Base-by-base conservation (phyloP, 768 basidiomycete genomes). In the Clitopilus passeckerianus region DNA sequence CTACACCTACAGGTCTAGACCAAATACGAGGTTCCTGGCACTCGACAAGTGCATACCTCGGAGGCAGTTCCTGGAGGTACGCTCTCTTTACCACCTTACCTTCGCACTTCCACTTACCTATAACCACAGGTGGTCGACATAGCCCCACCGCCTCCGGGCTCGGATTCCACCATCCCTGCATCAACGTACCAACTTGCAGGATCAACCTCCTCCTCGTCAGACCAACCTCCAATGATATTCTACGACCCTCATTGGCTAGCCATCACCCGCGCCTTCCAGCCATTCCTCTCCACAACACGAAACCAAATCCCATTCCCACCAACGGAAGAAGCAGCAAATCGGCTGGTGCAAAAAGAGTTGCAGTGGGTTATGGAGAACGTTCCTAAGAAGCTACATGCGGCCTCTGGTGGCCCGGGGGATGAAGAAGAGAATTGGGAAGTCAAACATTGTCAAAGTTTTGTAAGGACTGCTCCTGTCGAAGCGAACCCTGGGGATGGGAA, bases 171-270 rank as follows among this genome's bases (percentile, higher is more conserved):
- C 6, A 50, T 50, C 35, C 52, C 46, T 22, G 35, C 16, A 34
- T 44, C 41, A 15, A 24, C 15, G 16, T 58, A 16, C 56, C 3
- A 23, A 43, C 5, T 34, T 57, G 41, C 33, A 12, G 6, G 27
- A 44, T 43, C 53, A 9, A 50, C 22, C 10, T 22, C 16, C 6
- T 6, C 9, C 15, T 5, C 12, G n/a, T 23, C 18, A 10, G 46
- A 12, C 5, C 18, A 20, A 23, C n/a, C n/a, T 5, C 16, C 20
- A 18, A 50, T 4, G n/a, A 66, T 98, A 18, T 79, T 81, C 14
- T 97, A 84, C 71, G 95, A 98, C 66, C 87, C 88, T 0, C 86
- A 93, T 69, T 99, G 97, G 97, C 85, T 98, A 53, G 95, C 94
- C 0, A 93, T 99, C 66, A 86, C 86, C 5, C 89, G 91, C 6